Evolutionary conservation across 345 rosid species (phyloP).

Genomic region (Moringa oleifera): DNA sequence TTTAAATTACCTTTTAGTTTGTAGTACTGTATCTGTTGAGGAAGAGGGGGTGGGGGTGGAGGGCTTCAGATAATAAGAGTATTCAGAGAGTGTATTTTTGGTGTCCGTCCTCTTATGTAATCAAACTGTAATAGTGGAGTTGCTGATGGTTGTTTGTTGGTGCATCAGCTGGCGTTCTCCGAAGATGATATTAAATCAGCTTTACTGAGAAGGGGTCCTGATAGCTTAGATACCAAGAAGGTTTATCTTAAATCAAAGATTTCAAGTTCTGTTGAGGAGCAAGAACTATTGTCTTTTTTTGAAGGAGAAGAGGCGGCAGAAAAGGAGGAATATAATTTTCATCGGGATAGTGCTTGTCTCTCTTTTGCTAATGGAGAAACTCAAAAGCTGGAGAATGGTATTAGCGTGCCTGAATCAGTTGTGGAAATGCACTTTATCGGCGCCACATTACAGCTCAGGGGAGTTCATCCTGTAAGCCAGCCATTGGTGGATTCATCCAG

Average conservation of each 20-base stretch:
- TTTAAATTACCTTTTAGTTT: too few species aligned
- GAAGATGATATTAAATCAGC: constrained; percentile 52
- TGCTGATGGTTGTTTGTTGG: constrained; percentile 15
- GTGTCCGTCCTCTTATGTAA: neutral
- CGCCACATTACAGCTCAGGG: constrained; percentile 80
- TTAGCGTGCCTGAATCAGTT: neutral
- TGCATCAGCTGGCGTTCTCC: constrained; percentile 33
- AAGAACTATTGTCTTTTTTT: constrained; percentile 13
- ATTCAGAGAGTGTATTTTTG: too few species aligned
- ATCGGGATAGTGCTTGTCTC: neutral
- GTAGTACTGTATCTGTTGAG: too few species aligned
- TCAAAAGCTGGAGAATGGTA: constrained; percentile 9
- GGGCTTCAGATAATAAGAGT: too few species aligned
- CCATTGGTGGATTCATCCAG: constrained; percentile 56
- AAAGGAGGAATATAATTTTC: neutral
- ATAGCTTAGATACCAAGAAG: constrained; percentile 53
- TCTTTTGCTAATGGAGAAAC: constrained; percentile 15
- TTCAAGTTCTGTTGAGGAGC: constrained; percentile 14
- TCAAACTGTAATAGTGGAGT: neutral
- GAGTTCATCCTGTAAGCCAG: constrained; percentile 45
- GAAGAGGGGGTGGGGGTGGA: too few species aligned
- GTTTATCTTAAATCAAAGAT: constrained; percentile 29
- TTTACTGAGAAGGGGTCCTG: constrained; percentile 67
- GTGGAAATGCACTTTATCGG: constrained; percentile 62
- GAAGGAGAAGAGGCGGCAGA: constrained; percentile 19